Base-by-base conservation (phyloP, 192 early-diverging fungal genomes). In the Coemansia sp. region DNA sequence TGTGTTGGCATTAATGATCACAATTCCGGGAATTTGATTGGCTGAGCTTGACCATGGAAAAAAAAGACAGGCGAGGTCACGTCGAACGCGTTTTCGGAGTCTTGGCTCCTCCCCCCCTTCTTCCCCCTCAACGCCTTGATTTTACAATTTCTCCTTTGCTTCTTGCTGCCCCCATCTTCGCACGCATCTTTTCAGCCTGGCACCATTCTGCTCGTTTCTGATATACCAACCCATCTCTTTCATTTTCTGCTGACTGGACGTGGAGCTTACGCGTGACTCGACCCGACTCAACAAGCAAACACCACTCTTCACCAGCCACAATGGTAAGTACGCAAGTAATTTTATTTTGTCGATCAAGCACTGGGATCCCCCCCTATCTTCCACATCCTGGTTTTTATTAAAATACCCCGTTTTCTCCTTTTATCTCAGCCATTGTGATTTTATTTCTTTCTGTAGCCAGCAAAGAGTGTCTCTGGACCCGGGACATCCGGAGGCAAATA, bases 391-490 rank as follows among this genome's bases (percentile, higher is more conserved):
- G 39, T 46, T 46, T 46, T 36, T 46, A 46, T 46, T 46, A 46
- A 46, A 46, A 9, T 39, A 46, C 39, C 36, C 14, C 4, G 14
- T 10, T 39, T 11, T 14, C 39, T 46, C 39, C 39, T 14, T 46
- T 46, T 46, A 9, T 46, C 39, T 46, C 39, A 4, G 14, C 9
- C 14, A 46, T 46, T 46, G 39, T 14, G 0, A 2, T 29, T 59
- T 32, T 4, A 17, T n/a, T 27, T 50, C 63, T 50, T 21, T 6
- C 24, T 63, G 27, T 76, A 76, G 79, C 79, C 79, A 11, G 79
- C 79, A 50, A 82, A 82, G 36, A 76, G 79, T 61, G 74, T 76
- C 20, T 59, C 79, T 32, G 74, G 74, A 59, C 64, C 79, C 39
- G 74, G 64, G 9, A 57, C 74, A 39, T 67, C 74, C 4, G 79